These are phyloP conservation scores for Styphnolobium japonicum DNA, from an alignment of 306 rosid genomes.

Conservation along the genomic window DNA sequence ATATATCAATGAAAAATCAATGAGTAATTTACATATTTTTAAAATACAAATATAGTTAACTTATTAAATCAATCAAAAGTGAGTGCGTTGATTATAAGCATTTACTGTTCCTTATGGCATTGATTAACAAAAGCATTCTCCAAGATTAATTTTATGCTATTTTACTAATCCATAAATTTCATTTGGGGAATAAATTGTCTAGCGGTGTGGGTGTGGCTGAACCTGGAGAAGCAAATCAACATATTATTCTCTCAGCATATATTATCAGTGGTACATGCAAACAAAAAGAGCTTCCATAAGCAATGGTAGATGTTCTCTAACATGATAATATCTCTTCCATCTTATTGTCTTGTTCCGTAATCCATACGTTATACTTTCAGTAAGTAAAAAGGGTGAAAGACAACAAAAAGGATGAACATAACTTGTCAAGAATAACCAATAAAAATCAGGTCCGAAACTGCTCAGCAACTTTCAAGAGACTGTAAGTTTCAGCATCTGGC, in stretches of 20 bases:
- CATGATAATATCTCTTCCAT: slow-evolving; percentile 2
- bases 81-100: too few relatives aligned
- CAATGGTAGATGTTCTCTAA: background rate
- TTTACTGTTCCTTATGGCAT: too few relatives aligned
- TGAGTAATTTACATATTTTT: too few relatives aligned
- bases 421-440: background rate
- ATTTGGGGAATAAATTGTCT: background rate
- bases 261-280: background rate
- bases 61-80: too few relatives aligned
- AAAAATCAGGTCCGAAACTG: slow-evolving; percentile 52
- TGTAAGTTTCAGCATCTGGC: slow-evolving; percentile 89
- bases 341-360: background rate
- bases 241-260: background rate
- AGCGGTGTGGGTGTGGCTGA: background rate
- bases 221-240: slow-evolving; percentile 3
- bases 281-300: background rate
- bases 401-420: background rate
- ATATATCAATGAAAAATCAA: too few relatives aligned
- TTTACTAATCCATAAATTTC: background rate
- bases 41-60: too few relatives aligned
- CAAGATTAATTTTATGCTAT: background rate
- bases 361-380: background rate
- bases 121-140: too few relatives aligned
- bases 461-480: slow-evolving; percentile 84
- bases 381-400: slow-evolving; percentile 1